phyloP scores from a whole-genome alignment of 192 early-diverging fungal genomes.

The Helicostylum pulchrum region DNA sequence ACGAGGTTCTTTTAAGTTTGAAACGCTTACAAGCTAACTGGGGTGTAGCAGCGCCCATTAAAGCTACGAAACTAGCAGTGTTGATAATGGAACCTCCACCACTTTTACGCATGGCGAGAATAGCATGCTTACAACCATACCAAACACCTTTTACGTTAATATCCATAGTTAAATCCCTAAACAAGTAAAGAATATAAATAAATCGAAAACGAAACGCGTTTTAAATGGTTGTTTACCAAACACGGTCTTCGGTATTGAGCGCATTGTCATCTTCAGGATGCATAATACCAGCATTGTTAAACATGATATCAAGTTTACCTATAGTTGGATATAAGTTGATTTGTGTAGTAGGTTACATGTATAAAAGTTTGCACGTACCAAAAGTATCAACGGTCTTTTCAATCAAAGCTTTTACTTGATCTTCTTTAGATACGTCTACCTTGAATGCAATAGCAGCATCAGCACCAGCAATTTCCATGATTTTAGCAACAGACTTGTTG shows the following conservation, averaged over 20 bases:
- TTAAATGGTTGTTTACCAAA: constrained; percentile 60
- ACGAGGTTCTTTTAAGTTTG: neutral
- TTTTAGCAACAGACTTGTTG: constrained; percentile 48
- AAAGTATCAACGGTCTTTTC: constrained; percentile 60
- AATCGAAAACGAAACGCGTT: neutral
- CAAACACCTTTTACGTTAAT: constrained; percentile 90
- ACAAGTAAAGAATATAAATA: neutral
- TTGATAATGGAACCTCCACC: constrained; percentile 83
- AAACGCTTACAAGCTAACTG: constrained; percentile 70
- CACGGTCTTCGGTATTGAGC: constrained; percentile 65
- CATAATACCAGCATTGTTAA: constrained; percentile 92
- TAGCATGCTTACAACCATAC: constrained; percentile 82
- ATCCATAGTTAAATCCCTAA: constrained; percentile 65
- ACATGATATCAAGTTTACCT: constrained; percentile 77
- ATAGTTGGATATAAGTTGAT: neutral
- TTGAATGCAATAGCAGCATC: constrained; percentile 57
- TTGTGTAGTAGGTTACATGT: neutral
- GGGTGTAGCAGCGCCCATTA: constrained; percentile 79
- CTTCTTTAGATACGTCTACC: constrained; percentile 74
- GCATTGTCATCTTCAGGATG: constrained; percentile 76
- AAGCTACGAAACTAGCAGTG: constrained; percentile 77
- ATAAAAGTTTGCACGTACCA: constrained; percentile 45
- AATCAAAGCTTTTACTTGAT: constrained; percentile 63
- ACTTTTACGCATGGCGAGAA: constrained; percentile 67
- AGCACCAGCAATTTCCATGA: constrained; percentile 42